Percentiles rank a stretch among this genome's conserved stretches.
Conservation (phyloP, 2,329 filamentous ascomycete genomes). For the Fusarium zealandicum region DNA sequence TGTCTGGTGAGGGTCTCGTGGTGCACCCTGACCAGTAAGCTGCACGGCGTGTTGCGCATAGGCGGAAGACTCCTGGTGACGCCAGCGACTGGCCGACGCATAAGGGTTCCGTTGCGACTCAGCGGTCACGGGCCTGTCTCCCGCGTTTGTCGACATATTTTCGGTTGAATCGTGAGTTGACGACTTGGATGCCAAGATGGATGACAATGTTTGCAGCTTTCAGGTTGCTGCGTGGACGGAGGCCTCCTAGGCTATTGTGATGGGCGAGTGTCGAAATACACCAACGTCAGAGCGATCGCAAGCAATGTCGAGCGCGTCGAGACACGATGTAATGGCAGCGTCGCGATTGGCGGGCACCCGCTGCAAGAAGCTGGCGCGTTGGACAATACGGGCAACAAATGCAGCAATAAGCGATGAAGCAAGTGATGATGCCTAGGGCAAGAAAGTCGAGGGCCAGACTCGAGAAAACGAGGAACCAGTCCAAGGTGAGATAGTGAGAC, state of each 20-base stretch:
- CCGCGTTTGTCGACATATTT: slow-evolving; percentile 36
- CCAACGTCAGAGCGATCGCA: slow-evolving; percentile 19
- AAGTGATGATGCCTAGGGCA: slow-evolving; percentile 15
- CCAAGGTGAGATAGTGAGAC: slow-evolving; percentile 19
- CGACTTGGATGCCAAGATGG: background rate
- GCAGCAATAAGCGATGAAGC: background rate
- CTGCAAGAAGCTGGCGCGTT: background rate
- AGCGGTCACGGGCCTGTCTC: slow-evolving; percentile 36
- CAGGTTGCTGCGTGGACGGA: slow-evolving; percentile 6
- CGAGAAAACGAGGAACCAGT: slow-evolving; percentile 1
- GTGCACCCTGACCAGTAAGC: slow-evolving; percentile 34
- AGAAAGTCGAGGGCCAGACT: slow-evolving; percentile 8
- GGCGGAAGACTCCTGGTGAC: slow-evolving; percentile 68
- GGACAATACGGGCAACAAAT: background rate
- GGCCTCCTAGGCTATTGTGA: slow-evolving; percentile 20
- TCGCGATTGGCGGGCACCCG: background rate
- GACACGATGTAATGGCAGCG: background rate
- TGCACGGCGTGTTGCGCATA: slow-evolving; percentile 58
- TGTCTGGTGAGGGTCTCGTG: slow-evolving; percentile 45
- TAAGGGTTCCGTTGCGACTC: slow-evolving; percentile 57
- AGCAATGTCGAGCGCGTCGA: slow-evolving; percentile 7
- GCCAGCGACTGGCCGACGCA: slow-evolving; percentile 65
- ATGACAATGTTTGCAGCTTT: background rate
- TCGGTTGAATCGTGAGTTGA: background rate
- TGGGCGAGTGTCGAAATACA: slow-evolving; percentile 4